These are phyloP conservation scores for Fusarium sp. DNA, from an alignment of 2,329 filamentous ascomycete species.

Conservation along the genomic window DNA sequence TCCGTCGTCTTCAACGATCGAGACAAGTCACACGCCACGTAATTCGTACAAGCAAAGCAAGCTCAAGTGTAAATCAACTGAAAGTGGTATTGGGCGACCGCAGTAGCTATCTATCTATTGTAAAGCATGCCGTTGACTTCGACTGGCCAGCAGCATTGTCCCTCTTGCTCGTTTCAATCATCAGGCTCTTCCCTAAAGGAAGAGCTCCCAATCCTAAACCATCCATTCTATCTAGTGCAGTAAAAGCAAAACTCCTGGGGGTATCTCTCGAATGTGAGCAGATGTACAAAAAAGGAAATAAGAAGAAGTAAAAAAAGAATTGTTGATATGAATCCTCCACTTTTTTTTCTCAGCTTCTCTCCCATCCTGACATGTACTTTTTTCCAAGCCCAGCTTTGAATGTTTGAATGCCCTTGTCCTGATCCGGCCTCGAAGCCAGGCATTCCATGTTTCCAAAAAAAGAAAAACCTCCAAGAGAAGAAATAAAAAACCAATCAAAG, in stretches of 20 bases:
- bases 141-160: constrained; percentile 46
- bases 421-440: not conserved
- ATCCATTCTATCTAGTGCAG: constrained; percentile 44
- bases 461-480: constrained; percentile 10
- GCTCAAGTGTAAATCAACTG: constrained; percentile 9
- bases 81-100: constrained; percentile 42
- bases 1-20: not conserved
- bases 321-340: constrained; percentile 16
- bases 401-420: constrained; percentile 3
- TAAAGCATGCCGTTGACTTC: constrained; percentile 39
- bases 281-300: constrained; percentile 36
- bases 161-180: constrained; percentile 47
- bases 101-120: constrained; percentile 44
- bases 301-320: constrained; percentile 15
- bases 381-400: constrained; percentile 27
- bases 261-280: constrained; percentile 46
- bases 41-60: not conserved
- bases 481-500: not conserved
- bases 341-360: constrained; percentile 3
- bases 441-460: constrained; percentile 30
- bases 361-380: constrained; percentile 21
- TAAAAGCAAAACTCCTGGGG: constrained; percentile 41
- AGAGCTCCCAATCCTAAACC: constrained; percentile 40
- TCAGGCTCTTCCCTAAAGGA: constrained; percentile 36
- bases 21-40: not conserved